A percentile compares a stretch with the other conserved stretches of the same genome.
Evolutionary conservation across 345 rosid genomes (phyloP).

Genomic region (Gossypium mustelinum): DNA sequence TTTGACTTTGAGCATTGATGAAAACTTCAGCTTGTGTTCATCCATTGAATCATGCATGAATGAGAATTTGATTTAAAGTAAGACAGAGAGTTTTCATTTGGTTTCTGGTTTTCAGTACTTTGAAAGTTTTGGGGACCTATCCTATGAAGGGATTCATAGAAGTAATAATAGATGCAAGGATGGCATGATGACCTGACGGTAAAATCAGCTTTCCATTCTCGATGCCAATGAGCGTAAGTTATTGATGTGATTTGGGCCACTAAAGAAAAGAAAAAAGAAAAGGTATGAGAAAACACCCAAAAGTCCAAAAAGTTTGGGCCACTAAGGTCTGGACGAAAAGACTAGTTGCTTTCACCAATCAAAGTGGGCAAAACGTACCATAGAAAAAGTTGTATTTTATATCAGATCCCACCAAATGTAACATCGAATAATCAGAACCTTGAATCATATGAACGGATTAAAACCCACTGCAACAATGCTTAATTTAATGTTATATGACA

Average conservation of each 20-base stretch:
- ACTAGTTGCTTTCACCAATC: not conserved
- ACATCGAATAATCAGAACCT: conserved; percentile 14
- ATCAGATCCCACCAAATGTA: not conserved
- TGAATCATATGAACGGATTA: not conserved
- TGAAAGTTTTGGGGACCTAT: too few species aligned
- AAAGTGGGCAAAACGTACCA: not conserved
- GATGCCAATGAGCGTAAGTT: too few species aligned
- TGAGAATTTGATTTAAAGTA: not conserved
- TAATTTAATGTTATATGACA: not conserved
- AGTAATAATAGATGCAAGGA: not conserved
- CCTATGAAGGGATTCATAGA: too few species aligned
- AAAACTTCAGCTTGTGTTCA: not conserved
- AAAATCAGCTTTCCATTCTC: not conserved
- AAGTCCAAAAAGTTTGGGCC: not conserved
- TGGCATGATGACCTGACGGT: not conserved
- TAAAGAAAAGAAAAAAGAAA: not conserved
- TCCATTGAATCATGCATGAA: not conserved
- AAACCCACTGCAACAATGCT: not conserved
- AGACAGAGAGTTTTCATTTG: not conserved
- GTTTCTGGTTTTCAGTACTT: not conserved
- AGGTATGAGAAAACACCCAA: not conserved
- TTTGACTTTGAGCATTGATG: not conserved
- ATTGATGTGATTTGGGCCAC: too few species aligned
- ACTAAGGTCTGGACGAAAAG: not conserved
- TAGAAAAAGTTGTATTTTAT: not conserved